Conservation (phyloP, 2,329 filamentous ascomycete genomes). For the Chalaropsis ovoidea region DNA sequence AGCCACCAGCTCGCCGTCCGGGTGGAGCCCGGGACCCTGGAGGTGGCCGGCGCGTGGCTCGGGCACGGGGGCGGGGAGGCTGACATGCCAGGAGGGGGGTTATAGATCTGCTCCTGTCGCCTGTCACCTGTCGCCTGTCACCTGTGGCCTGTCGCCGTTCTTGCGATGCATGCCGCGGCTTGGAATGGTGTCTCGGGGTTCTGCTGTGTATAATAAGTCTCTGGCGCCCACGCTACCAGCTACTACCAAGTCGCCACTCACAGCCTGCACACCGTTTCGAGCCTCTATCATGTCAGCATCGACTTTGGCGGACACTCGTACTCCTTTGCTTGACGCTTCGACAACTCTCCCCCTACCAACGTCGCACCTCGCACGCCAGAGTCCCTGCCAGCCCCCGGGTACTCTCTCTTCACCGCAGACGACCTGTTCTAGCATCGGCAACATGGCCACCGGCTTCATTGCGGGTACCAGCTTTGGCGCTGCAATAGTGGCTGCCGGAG, state of each 20-base stretch:
- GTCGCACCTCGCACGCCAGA: not conserved
- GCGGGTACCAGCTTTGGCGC: conserved; percentile 53
- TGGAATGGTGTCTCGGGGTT: not conserved
- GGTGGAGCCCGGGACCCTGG: not conserved
- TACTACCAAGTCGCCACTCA: not conserved
- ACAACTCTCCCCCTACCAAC: not conserved
- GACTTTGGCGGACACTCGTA: not conserved
- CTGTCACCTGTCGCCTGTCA: too few relatives aligned
- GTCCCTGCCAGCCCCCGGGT: not conserved
- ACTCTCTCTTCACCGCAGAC: not conserved
- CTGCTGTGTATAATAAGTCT: not conserved
- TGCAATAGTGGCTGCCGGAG: conserved; percentile 49
- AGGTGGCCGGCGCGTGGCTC: not conserved
- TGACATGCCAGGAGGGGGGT: not conserved
- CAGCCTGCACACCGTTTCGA: not conserved
- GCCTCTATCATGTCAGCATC: not conserved
- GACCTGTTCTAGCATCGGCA: not conserved
- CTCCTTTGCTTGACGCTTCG: not conserved
- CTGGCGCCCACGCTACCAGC: not conserved
- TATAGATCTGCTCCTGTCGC: not conserved
- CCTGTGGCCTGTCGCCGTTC: not conserved
- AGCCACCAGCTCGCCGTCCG: not conserved
- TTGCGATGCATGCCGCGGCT: not conserved
- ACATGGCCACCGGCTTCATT: conserved; percentile 33
- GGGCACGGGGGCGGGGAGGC: not conserved